Conservation (phyloP, 352 stramenopile genomes). For the Albugo candida region DNA sequence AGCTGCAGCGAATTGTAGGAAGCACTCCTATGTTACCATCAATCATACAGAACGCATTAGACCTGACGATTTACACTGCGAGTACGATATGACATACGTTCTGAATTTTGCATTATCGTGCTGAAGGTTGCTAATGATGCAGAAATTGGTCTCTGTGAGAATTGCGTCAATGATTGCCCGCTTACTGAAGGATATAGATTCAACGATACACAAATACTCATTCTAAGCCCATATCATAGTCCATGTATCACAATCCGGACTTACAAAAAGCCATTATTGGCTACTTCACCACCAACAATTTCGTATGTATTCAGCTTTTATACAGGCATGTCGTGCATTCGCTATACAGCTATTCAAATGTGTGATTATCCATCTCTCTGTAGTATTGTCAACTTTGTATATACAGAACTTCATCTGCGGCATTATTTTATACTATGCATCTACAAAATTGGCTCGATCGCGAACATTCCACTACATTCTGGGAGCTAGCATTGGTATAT, state of each 20-base stretch:
- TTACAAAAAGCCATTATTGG: slow-evolving; percentile 33
- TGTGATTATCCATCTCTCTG: neutral
- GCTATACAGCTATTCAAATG: neutral
- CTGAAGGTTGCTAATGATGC: neutral
- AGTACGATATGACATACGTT: neutral
- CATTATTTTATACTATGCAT: slow-evolving; percentile 47
- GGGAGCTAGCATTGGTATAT: slow-evolving; percentile 39
- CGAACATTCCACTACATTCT: slow-evolving; percentile 65
- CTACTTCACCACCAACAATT: slow-evolving; percentile 20
- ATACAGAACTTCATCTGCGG: slow-evolving; percentile 59
- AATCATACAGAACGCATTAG: neutral
- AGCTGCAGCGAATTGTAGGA: neutral
- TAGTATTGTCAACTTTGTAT: slow-evolving; percentile 46
- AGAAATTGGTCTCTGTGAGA: slow-evolving; percentile 49
- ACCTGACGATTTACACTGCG: neutral
- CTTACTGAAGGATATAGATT: slow-evolving; percentile 23
- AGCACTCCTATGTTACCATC: neutral
- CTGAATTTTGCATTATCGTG: neutral
- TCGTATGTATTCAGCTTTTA: slow-evolving; percentile 37
- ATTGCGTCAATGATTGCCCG: slow-evolving; percentile 41
- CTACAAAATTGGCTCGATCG: slow-evolving; percentile 30
- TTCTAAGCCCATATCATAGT: slow-evolving; percentile 57
- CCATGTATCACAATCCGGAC: slow-evolving; percentile 49
- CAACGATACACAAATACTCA: slow-evolving; percentile 22
- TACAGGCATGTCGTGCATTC: slow-evolving; percentile 25